phyloP scores from a whole-genome alignment of 345 rosid genomes.

The Clausena lansium region DNA sequence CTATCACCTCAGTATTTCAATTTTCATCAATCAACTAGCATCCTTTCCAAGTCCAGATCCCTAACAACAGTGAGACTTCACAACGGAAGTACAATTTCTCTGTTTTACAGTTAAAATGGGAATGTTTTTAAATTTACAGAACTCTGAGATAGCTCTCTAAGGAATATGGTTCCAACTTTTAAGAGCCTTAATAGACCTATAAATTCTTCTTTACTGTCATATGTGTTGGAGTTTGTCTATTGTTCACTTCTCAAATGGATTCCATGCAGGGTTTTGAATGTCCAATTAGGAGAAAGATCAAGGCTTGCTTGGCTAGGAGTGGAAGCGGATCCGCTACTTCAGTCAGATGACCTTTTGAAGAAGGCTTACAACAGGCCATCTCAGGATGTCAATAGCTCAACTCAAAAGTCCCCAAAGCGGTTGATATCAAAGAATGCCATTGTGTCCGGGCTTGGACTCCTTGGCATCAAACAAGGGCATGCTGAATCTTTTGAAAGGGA shows the following conservation, averaged over 20 bases:
- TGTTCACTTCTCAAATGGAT: slow-evolving; percentile 1
- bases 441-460: slow-evolving; percentile 73
- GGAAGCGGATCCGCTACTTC: slow-evolving; percentile 78
- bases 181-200: neutral
- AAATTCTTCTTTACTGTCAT: neutral
- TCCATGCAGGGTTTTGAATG: slow-evolving; percentile 65
- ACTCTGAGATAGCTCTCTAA: neutral
- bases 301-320: slow-evolving; percentile 88
- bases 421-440: slow-evolving; percentile 77
- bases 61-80: neutral
- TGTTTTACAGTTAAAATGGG: neutral
- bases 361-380: slow-evolving; percentile 63
- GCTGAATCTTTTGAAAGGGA: slow-evolving; percentile 36
- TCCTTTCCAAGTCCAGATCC: neutral
- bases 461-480: slow-evolving; percentile 69
- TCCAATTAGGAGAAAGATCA: slow-evolving; percentile 62
- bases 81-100: neutral
- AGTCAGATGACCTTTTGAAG: slow-evolving; percentile 61
- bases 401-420: slow-evolving; percentile 76
- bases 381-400: slow-evolving; percentile 39
- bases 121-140: too few species aligned
- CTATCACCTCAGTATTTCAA: neutral
- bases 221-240: neutral
- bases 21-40: neutral
- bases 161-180: neutral